Evolutionary conservation across 805 yeast species (phyloP).

Genomic region (Groenewaldozyma salmanticensis): DNA sequence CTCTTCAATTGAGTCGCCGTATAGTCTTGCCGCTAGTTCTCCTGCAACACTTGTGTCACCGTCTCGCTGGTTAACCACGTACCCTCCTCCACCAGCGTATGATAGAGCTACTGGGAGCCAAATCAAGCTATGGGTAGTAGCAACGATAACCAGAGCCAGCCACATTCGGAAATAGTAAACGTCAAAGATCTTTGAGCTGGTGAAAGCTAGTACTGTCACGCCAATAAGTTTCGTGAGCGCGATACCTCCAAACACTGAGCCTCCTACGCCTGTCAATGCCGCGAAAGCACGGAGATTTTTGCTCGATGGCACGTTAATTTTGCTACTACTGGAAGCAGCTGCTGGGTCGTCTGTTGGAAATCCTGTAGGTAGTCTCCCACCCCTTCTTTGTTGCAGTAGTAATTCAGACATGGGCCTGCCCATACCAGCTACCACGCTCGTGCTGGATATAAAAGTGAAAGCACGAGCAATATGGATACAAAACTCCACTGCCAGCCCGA

Average conservation of each 20-base stretch:
- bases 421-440: constrained; percentile 18
- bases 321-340: constrained; percentile 21
- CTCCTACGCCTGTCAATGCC: constrained; percentile 74
- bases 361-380: constrained; percentile 1
- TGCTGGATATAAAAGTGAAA: constrained; percentile 37
- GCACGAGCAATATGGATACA: constrained; percentile 81
- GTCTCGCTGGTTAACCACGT: constrained; percentile 28
- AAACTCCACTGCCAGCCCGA: constrained; percentile 89
- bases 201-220: constrained; percentile 74
- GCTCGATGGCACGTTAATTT: constrained; percentile 10
- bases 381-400: not conserved
- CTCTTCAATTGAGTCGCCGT: constrained; percentile 6
- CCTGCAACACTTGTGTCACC: constrained; percentile 23
- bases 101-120: constrained; percentile 70
- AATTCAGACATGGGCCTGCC: not conserved
- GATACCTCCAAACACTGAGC: constrained; percentile 84
- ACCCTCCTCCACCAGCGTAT: constrained; percentile 51
- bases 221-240: constrained; percentile 86
- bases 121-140: constrained; percentile 68
- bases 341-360: constrained; percentile 23
- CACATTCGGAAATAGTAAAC: constrained; percentile 93
- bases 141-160: constrained; percentile 67
- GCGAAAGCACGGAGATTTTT: constrained; percentile 34
- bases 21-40: constrained; percentile 19
- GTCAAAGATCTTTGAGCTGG: constrained; percentile 79